Base-by-base conservation (phyloP, 345 rosid genomes). In the Populus ilicifolia region DNA sequence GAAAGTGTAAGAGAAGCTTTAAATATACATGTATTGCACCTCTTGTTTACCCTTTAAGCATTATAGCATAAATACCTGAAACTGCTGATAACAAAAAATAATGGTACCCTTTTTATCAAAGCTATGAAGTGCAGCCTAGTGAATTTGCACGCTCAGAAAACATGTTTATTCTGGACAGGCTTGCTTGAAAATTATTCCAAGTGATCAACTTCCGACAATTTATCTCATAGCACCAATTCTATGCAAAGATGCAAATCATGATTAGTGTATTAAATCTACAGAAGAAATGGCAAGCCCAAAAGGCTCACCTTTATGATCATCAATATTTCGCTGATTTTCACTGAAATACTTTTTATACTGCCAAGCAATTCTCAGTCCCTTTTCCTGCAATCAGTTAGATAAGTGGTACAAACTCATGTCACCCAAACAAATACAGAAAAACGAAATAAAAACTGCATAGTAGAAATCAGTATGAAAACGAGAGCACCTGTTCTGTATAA, bases 281-380 rank as follows among this genome's bases (percentile, higher is more conserved):
- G 56, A 64, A 11, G 35, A 50, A 74, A 21, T 5, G 25, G 67
- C 8, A 39, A 72, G 0, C 11, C 2, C 27, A 35, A 44, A 59
- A 76, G 65, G 50, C 38, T 71, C 52, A 86, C 90, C 89, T 80
- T 78, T 83, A n/a, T 78, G 77, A 67, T 78, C 67, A 79, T 83
- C 79, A n/a, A 79, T 61, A 67, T 25, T 70, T 35, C 67, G 87
- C 79, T 92, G 97, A 76, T 85, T 86, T 82, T 91, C 94, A 78
- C 80, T 91, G 80, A 90, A 81, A 84, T 92, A 94, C 89, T 92
- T 92, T 84, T 86, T 88, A 66, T 94, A 94, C 83, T 94, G 97
- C 97, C 98, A 92, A 80, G 97, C 97, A 70, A 94, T 94, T 83
- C 98, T 92, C 88, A 92, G 78, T 13, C 84, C 86, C 76, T 87